Percentiles rank a stretch among this genome's conserved stretches.
phyloP scores from a whole-genome alignment of 208 protist species.

The Angomonas deanei region DNA sequence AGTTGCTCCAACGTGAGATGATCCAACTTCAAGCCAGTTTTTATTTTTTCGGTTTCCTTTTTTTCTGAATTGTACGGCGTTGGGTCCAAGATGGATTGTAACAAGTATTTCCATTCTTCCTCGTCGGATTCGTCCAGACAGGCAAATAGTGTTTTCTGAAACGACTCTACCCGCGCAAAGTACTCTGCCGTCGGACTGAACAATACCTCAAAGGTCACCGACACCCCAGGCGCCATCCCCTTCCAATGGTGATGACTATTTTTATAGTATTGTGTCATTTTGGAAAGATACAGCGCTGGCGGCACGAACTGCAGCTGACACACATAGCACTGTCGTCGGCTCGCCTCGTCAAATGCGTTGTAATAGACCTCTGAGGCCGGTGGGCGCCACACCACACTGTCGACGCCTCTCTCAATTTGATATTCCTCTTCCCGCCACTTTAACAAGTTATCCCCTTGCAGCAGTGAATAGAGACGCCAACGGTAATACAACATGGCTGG shows the following conservation, averaged over 20 bases:
- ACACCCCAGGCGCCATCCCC: no score
- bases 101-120: not conserved
- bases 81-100: not conserved
- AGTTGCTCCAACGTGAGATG: not conserved
- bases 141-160: not conserved
- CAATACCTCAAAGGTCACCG: no score
- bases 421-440: conserved; percentile 69
- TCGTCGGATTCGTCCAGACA: not conserved
- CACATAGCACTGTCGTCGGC: not conserved
- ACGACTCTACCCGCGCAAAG: not conserved
- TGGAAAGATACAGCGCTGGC: not conserved
- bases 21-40: not conserved
- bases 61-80: not conserved
- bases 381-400: not conserved
- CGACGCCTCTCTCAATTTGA: conserved; percentile 45
- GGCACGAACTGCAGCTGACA: not conserved
- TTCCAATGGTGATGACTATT: not conserved
- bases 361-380: not conserved
- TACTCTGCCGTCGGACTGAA: not conserved
- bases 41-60: conserved; percentile 12
- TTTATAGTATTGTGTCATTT: not conserved
- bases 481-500: conserved; percentile 69
- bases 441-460: conserved; percentile 66
- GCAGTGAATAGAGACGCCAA: conserved; percentile 78
- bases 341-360: not conserved